Evolutionary conservation across 768 basidiomycete genomes (phyloP).

Genomic region (Suillus luteus): DNA sequence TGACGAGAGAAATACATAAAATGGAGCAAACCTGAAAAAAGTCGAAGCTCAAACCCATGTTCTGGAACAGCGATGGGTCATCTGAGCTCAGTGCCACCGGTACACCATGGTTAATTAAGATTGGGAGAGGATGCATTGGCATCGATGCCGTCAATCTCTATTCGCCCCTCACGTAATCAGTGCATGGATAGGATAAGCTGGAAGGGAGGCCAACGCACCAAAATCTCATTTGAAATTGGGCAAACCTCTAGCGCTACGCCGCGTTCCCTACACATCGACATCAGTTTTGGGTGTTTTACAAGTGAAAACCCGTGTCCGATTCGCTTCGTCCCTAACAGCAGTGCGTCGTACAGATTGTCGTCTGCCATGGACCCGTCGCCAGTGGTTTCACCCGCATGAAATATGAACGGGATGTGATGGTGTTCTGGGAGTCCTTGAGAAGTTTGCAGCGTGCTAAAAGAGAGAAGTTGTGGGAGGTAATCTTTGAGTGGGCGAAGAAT

Average conservation of each 20-base stretch:
- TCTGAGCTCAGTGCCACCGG: slow-evolving; percentile 73
- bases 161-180: neutral
- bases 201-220: slow-evolving; percentile 43
- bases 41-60: slow-evolving; percentile 77
- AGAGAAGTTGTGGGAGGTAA: slow-evolving; percentile 61
- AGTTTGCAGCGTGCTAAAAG: slow-evolving; percentile 57
- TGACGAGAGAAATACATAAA: neutral
- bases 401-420: slow-evolving; percentile 67
- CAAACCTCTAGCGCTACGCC: slow-evolving; percentile 74
- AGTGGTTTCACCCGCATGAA: slow-evolving; percentile 81
- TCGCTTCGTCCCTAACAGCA: slow-evolving; percentile 74
- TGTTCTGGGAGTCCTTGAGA: slow-evolving; percentile 46
- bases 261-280: slow-evolving; percentile 64
- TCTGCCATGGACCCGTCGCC: slow-evolving; percentile 75
- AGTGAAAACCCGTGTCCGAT: slow-evolving; percentile 84
- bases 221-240: slow-evolving; percentile 80
- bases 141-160: slow-evolving; percentile 78
- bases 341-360: slow-evolving; percentile 75
- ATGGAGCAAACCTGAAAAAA: slow-evolving; percentile 61
- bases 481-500: slow-evolving; percentile 56
- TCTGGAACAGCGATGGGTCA: slow-evolving; percentile 77
- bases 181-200: neutral
- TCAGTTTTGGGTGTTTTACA: slow-evolving; percentile 73
- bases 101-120: slow-evolving; percentile 71
- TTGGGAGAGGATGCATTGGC: slow-evolving; percentile 76